Evolutionary conservation across 2,329 filamentous ascomycete genomes (phyloP).

Genomic region (Apiospora marii): DNA sequence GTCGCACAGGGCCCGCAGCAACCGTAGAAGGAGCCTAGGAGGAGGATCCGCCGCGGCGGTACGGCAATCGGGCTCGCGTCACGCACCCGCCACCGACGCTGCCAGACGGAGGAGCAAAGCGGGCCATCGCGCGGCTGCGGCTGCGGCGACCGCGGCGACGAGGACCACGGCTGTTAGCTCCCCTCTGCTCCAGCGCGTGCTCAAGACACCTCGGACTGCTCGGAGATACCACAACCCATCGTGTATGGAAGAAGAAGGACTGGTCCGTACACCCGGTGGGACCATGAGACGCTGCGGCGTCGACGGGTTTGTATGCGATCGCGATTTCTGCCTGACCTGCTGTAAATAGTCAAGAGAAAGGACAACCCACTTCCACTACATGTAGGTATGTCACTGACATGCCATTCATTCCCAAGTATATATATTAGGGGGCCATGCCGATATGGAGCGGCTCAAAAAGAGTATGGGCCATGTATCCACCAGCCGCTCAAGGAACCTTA

Average conservation of each 20-base stretch:
- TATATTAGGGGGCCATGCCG: background rate
- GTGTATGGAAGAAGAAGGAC: conserved; percentile 20
- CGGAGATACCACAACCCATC: background rate
- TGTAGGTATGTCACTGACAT: background rate
- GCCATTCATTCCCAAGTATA: background rate
- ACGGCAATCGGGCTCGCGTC: background rate
- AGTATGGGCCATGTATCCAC: background rate
- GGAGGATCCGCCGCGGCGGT: background rate
- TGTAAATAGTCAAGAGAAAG: conserved; percentile 38
- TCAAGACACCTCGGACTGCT: conserved; percentile 33
- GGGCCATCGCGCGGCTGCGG: background rate
- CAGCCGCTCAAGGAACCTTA: too few species aligned
- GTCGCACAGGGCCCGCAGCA: conserved; percentile 3
- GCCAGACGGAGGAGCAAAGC: background rate
- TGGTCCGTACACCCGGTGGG: conserved; percentile 58
- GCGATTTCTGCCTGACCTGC: conserved; percentile 68
- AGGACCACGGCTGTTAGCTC: background rate
- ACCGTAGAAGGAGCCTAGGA: background rate
- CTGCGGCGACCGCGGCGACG: background rate
- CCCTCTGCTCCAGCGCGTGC: conserved; percentile 22
- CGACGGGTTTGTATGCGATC: conserved; percentile 62
- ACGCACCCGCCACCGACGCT: background rate
- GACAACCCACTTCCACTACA: too few species aligned
- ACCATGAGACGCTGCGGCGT: conserved; percentile 60
- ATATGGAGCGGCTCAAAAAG: background rate